Percentiles rank a stretch among this genome's conserved stretches.
Conservation (phyloP, 352 stramenopile species). For the Elongisporangium prolatum region DNA sequence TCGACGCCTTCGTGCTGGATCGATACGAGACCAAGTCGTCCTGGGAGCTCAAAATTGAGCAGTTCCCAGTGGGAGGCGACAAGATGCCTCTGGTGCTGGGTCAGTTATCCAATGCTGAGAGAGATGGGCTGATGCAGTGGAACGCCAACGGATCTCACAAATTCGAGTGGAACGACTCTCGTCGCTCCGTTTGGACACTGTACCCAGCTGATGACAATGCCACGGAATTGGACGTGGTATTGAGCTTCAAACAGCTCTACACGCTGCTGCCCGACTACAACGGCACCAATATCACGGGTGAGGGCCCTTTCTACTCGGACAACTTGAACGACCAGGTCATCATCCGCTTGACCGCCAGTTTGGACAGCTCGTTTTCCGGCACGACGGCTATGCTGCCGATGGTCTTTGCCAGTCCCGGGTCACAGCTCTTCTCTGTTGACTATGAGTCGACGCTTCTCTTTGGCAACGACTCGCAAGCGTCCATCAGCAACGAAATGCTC, state of each 20-base stretch:
- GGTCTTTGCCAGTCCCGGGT: constrained; percentile 38
- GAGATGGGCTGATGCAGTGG: constrained; percentile 1
- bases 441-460: constrained; percentile 29
- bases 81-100: constrained; percentile 29
- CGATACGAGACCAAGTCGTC: constrained; percentile 23
- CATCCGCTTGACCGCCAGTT: constrained; percentile 23
- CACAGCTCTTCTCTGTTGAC: constrained; percentile 32
- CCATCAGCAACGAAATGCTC: constrained; percentile 6
- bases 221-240: constrained; percentile 31
- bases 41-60: background rate
- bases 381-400: constrained; percentile 28
- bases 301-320: constrained; percentile 31
- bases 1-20: constrained; percentile 49
- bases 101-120: constrained; percentile 14
- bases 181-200: constrained; percentile 35
- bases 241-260: constrained; percentile 61
- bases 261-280: constrained; percentile 38
- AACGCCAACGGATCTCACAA: constrained; percentile 2
- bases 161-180: constrained; percentile 20
- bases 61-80: background rate
- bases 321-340: constrained; percentile 38
- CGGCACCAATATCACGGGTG: constrained; percentile 3
- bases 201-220: constrained; percentile 11
- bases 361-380: constrained; percentile 11
- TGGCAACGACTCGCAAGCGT: background rate